These are phyloP conservation scores for Naganishia friedmannii DNA, from an alignment of 768 basidiomycete species.

Conservation along the genomic window DNA sequence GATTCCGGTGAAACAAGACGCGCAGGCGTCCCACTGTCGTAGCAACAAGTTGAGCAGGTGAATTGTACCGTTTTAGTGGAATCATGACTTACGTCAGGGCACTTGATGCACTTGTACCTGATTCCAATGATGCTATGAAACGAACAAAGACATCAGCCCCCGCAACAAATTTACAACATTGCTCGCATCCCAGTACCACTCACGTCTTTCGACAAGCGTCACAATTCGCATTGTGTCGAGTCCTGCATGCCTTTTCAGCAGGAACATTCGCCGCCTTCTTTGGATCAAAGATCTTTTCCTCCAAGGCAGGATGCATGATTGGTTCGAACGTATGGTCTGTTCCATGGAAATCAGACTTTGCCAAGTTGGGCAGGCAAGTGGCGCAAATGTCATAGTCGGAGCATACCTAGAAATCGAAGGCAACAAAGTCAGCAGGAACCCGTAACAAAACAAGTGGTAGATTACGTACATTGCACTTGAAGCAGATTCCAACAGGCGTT, in stretches of 20 bases:
- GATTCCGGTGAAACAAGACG: constrained; percentile 37
- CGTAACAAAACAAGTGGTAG: background rate
- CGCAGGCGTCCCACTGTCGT: constrained; percentile 47
- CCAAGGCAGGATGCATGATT: constrained; percentile 44
- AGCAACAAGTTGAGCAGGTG: background rate
- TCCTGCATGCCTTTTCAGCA: background rate
- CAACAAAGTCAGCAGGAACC: constrained; percentile 3
- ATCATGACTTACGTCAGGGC: constrained; percentile 40
- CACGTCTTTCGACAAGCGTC: constrained; percentile 19
- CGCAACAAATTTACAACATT: background rate
- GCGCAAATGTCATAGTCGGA: constrained; percentile 50
- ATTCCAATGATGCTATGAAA: constrained; percentile 42
- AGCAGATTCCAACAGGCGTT: constrained; percentile 37
- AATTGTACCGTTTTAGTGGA: too few relatives aligned
- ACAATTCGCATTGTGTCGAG: constrained; percentile 19
- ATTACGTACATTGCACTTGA: constrained; percentile 47
- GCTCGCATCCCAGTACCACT: background rate
- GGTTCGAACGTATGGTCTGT: constrained; percentile 45
- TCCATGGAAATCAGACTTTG: constrained; percentile 43
- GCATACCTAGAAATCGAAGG: constrained; percentile 32
- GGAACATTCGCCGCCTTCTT: constrained; percentile 30
- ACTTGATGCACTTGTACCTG: constrained; percentile 49
- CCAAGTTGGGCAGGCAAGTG: constrained; percentile 44
- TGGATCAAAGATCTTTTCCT: constrained; percentile 36
- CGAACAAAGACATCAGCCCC: background rate